Base-by-base conservation (phyloP, 345 rosid genomes). In the Trapa incisa region DNA sequence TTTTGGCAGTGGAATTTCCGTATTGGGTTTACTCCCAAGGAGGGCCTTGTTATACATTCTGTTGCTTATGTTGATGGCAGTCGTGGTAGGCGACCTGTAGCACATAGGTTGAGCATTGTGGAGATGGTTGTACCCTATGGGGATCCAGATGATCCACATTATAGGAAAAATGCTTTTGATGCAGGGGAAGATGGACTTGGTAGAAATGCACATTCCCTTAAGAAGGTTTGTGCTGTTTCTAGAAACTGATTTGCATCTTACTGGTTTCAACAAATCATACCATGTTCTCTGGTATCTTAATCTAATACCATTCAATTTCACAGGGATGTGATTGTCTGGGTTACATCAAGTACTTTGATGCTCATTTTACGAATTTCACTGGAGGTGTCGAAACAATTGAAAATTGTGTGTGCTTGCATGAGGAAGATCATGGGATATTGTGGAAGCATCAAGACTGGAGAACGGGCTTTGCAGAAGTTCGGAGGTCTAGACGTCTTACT, bases 371-470 rank as follows among this genome's bases (percentile, higher is more conserved):
- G 69, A 86, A 91, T 75, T 91, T 86, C 82, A 83, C 92, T 54
- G 97, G 96, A 65, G 96, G 96, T 53, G 87, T 91, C 70, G 97
- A 91, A 74, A 87, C 94, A 37, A 89, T 83, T 78, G 96, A 89
- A 74, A 91, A 91, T 70, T 89, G 92, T 81, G 94, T 89, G 33
- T 91, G 94, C 73, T 70, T 91, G 84, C 97, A 87, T 53, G 97
- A 91, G 82, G 97, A 91, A 78, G 97, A 91, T 82, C 92, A 87
- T 60, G 96, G 96, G 38, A 83, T 89, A 67, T 71, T 91, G 65
- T 89, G 97, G 97, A 91, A 91, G 80, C 97, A 91, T 84, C 96
- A 91, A 76, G 97, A 91, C 75, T 91, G 96, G 96, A 86, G 97
- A 83, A 89, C 96, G 45, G 97, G 96, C 47, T 81, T 91, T 70